These are phyloP conservation scores for Populus deltoides DNA, from an alignment of 345 rosid species.

Conservation along the genomic window DNA sequence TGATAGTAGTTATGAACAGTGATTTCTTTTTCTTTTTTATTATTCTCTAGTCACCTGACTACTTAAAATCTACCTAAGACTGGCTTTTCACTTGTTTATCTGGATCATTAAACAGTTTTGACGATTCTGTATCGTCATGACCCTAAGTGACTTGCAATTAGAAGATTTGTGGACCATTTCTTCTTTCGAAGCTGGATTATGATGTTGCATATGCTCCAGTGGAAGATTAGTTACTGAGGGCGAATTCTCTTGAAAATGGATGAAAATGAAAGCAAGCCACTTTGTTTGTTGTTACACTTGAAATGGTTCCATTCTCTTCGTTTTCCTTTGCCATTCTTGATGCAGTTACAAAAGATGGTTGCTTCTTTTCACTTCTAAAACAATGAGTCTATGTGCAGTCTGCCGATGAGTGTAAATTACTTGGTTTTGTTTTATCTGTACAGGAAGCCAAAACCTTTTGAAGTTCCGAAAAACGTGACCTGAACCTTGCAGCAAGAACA, in stretches of 20 bases:
- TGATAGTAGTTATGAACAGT: background rate
- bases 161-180: background rate
- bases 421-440: background rate
- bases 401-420: background rate
- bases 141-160: background rate
- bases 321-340: background rate
- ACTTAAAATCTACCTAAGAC: background rate
- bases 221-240: background rate
- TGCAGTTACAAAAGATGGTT: background rate
- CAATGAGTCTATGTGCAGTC: background rate
- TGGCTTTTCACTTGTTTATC: background rate
- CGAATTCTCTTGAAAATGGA: background rate
- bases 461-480: background rate
- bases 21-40: background rate
- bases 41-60: background rate
- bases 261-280: conserved; percentile 16
- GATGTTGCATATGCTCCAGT: background rate
- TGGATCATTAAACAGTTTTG: background rate
- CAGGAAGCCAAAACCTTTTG: background rate
- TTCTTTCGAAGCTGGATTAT: background rate
- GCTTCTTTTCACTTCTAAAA: conserved; percentile 2
- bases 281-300: background rate
- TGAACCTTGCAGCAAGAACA: background rate
- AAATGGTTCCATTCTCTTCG: background rate
- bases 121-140: background rate